Evolutionary conservation across 73 alveolate genomes (phyloP).

Genomic region (Paramecium sexaurelia): DNA sequence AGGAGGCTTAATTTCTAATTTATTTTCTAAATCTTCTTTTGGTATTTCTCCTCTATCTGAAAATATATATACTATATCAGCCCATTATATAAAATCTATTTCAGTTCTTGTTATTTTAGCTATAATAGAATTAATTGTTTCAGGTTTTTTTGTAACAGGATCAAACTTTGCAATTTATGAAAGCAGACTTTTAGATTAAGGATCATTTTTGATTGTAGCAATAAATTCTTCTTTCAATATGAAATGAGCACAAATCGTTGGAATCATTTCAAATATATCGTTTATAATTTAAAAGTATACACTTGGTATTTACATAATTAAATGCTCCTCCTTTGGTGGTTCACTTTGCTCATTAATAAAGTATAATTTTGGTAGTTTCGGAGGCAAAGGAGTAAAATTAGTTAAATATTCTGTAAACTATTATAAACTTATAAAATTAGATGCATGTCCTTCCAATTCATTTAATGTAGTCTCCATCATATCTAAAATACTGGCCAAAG

Average conservation of each 20-base stretch:
- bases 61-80: background rate
- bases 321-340: constrained; percentile 14
- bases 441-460: background rate
- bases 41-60: constrained; percentile 30
- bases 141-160: background rate
- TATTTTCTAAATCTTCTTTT: constrained; percentile 4
- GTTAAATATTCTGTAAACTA: constrained; percentile 32
- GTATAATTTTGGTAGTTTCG: constrained; percentile 18
- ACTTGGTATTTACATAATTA: background rate
- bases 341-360: background rate
- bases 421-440: constrained; percentile 31
- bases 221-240: constrained; percentile 32
- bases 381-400: constrained; percentile 15
- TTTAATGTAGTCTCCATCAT: constrained; percentile 2
- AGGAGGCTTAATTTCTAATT: background rate
- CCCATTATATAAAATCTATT: constrained; percentile 39
- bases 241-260: constrained; percentile 28
- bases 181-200: constrained; percentile 23
- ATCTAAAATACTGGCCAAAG: background rate
- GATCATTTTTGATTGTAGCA: constrained; percentile 42
- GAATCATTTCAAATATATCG: constrained; percentile 33
- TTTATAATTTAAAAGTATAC: constrained; percentile 17
- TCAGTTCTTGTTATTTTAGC: background rate
- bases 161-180: constrained; percentile 2
- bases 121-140: constrained; percentile 13